Evolutionary conservation across 306 rosid species (phyloP).

Genomic region (Senna tora): DNA sequence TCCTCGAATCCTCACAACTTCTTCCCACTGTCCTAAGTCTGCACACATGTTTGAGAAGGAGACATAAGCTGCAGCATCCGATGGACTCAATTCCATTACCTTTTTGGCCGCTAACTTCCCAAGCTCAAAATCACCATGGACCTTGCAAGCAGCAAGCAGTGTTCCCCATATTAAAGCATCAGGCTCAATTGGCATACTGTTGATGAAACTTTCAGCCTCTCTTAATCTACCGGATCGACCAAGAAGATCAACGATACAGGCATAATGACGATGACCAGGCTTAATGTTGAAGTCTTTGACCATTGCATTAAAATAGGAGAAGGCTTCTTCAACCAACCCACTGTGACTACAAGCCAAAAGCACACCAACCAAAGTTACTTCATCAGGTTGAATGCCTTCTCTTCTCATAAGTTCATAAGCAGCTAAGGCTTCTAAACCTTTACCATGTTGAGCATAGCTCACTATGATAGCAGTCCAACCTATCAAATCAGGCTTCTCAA

Average conservation of each 20-base stretch:
- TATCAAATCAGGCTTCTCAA: slow-evolving; percentile 66
- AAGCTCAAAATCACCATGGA: slow-evolving; percentile 70
- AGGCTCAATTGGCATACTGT: slow-evolving; percentile 58
- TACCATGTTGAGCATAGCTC: slow-evolving; percentile 81
- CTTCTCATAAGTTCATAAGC: slow-evolving; percentile 65
- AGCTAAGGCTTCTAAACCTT: slow-evolving; percentile 64
- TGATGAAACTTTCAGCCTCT: slow-evolving; percentile 67
- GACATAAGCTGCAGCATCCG: slow-evolving; percentile 64
- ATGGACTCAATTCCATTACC: slow-evolving; percentile 61
- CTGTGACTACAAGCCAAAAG: slow-evolving; percentile 73
- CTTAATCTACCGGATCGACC: slow-evolving; percentile 71
- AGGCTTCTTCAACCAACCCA: slow-evolving; percentile 78
- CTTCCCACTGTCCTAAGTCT: slow-evolving; percentile 75
- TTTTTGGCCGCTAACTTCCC: slow-evolving; percentile 67
- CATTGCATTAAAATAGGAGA: slow-evolving; percentile 70
- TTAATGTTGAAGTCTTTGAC: slow-evolving; percentile 50
- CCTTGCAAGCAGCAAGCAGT: slow-evolving; percentile 76
- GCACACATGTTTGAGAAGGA: slow-evolving; percentile 77
- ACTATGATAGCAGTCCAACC: slow-evolving; percentile 77
- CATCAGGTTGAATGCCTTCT: slow-evolving; percentile 73
- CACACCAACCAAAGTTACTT: slow-evolving; percentile 76
- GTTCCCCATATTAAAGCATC: slow-evolving; percentile 75
- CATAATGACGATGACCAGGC: slow-evolving; percentile 71
- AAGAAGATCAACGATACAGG: slow-evolving; percentile 80
- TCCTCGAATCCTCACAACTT: slow-evolving; percentile 64